A percentile compares a stretch with the other conserved stretches of the same genome.
Evolutionary conservation across 345 rosid genomes (phyloP).

Genomic region (Orychophragmus violaceus): DNA sequence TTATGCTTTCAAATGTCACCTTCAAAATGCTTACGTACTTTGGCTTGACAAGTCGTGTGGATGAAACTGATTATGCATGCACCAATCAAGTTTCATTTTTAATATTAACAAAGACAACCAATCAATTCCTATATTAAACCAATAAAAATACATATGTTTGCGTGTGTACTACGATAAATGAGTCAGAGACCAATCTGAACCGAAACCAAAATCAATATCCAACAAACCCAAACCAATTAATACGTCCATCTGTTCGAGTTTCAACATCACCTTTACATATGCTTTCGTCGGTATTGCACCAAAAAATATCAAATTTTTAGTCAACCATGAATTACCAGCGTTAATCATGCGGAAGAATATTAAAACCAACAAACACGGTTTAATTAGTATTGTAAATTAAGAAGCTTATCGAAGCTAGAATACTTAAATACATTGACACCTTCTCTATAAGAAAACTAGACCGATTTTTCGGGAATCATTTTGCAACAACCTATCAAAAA

Average conservation of each 20-base stretch:
- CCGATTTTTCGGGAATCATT: background rate
- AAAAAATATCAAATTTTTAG: background rate
- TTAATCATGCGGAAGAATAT: background rate
- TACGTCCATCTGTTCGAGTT: background rate
- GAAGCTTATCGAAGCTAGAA: background rate
- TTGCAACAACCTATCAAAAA: constrained; percentile 8
- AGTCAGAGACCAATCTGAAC: background rate
- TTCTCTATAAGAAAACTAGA: background rate
- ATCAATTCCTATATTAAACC: background rate
- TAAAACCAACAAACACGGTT: background rate
- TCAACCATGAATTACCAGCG: constrained; percentile 9
- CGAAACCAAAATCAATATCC: background rate
- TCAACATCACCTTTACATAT: constrained; percentile 4
- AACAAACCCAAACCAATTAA: background rate
- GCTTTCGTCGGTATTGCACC: background rate
- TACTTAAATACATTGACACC: background rate
- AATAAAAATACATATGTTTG: background rate
- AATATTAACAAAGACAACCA: background rate
- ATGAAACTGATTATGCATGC: background rate
- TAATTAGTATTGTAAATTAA: background rate
- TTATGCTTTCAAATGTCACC: background rate
- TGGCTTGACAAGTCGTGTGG: constrained; percentile 12
- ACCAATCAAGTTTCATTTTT: background rate
- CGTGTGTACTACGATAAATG: background rate
- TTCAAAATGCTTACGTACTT: constrained; percentile 15